Base-by-base conservation (phyloP, 2,329 filamentous ascomycete genomes). In the Penicillium palitans region DNA sequence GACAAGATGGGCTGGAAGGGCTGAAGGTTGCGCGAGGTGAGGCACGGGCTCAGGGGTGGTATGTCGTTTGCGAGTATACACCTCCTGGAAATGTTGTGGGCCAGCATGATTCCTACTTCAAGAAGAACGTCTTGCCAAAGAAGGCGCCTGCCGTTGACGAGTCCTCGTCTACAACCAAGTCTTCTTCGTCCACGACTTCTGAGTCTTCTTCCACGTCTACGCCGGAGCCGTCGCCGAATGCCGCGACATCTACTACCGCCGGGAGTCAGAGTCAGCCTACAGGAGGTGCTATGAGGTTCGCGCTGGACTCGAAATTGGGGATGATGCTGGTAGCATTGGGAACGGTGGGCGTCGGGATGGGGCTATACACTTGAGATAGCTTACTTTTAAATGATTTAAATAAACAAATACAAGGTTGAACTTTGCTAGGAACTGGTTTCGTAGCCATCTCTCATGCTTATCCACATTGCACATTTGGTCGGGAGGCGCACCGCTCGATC, bases 61-160 rank as follows among this genome's bases (percentile, higher is more conserved):
- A 84, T 71, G 76, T 90, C 0, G 86, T 86, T 25, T 91, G 88
- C 65, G 87, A 90, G 74, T 90, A 90, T 73, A 87, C 79, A 77
- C 87, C 88, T 1, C 71, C 79, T 1, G 88, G 88, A 0, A 90
- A 91, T 67, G 77, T 90, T 3, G 65, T 75, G 15, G 75, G 75
- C 3, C 55, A 54, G 13, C 40, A 69, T 49, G 57, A 70, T 53
- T 44, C 53, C 33, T 72, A 67, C 44, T 76, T 75, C 56, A 67
- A 59, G 46, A 50, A 70, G 44, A 74, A 74, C 61, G 72, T 74
- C 2, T 42, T 55, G 49, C 62, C 63, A 12, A 46, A 56, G 59
- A 59, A 66, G 52, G 52, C 55, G 52, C 12, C 59, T 21, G 62
- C 44, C 49, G 62, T 51, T 24, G 51, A 53, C 10, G 51, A 53